Evolutionary conservation across 345 rosid species (phyloP).

Genomic region (Acer saccharum): DNA sequence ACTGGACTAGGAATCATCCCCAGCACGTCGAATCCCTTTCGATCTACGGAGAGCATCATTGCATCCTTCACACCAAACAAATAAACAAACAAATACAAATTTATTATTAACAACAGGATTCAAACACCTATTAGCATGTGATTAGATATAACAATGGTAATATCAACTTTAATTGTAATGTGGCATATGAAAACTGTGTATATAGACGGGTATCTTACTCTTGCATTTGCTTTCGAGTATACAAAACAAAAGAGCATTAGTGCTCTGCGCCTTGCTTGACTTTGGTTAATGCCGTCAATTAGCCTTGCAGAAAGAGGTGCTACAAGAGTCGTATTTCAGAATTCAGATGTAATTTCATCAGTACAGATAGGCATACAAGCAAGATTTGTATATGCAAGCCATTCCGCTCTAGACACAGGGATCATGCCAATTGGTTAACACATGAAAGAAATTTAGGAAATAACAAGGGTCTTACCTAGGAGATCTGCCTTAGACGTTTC

Average conservation of each 20-base stretch:
- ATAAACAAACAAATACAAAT: neutral
- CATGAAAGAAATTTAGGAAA: neutral
- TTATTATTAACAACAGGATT: neutral
- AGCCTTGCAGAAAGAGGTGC: constrained; percentile 70
- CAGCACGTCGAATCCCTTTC: constrained; percentile 61
- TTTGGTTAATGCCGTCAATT: constrained; percentile 85
- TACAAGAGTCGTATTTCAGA: constrained; percentile 28
- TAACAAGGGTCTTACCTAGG: constrained; percentile 47
- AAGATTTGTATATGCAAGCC: neutral
- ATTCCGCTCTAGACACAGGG: neutral
- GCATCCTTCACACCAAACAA: constrained; percentile 53
- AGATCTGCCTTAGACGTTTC: constrained; percentile 59
- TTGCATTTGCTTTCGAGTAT: constrained; percentile 63
- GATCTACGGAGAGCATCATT: constrained; percentile 55
- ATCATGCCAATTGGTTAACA: neutral
- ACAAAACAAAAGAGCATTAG: constrained; percentile 75
- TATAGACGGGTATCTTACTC: constrained; percentile 43
- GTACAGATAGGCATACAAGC: neutral
- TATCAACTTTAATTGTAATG: too few species aligned
- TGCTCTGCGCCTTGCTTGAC: constrained; percentile 78
- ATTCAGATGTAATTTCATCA: constrained; percentile 11
- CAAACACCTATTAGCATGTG: neutral
- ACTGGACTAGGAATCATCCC: constrained; percentile 49
- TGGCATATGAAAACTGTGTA: neutral
- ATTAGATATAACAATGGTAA: neutral